Conservation (phyloP, 1,284 basidiomycete species). For the Pseudozyma sp. region DNA sequence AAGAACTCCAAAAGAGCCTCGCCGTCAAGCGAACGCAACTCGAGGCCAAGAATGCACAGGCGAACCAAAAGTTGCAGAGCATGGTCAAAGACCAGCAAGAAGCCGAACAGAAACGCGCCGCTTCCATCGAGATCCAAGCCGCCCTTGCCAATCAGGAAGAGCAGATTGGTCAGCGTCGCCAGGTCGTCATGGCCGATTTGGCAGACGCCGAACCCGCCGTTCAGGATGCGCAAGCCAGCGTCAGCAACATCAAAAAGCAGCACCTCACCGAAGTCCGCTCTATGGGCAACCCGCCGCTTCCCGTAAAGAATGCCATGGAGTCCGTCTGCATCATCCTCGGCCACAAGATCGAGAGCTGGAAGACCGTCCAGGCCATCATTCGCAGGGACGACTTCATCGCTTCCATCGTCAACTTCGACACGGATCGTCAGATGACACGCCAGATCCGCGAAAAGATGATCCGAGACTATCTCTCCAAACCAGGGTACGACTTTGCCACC, state of each 20-base stretch:
- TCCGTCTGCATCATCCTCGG: slow-evolving; percentile 98
- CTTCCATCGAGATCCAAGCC: slow-evolving; percentile 94
- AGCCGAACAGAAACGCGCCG: slow-evolving; percentile 96
- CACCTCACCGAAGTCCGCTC: slow-evolving; percentile 97
- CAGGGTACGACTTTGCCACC: slow-evolving; percentile 93
- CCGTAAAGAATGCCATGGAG: slow-evolving; percentile 98
- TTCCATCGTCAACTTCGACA: slow-evolving; percentile 97
- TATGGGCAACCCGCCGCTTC: slow-evolving; percentile 98
- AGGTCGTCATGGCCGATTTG: slow-evolving; percentile 92
- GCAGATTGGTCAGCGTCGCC: slow-evolving; percentile 85
- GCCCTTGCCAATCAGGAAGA: slow-evolving; percentile 91
- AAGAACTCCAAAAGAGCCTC: slow-evolving; percentile 89
- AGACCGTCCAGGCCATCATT: slow-evolving; percentile 94
- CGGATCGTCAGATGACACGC: slow-evolving; percentile 88
- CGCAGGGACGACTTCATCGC: slow-evolving; percentile 97
- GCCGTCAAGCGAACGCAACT: slow-evolving; percentile 93
- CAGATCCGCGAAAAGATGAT: slow-evolving; percentile 90
- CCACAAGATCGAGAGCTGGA: slow-evolving; percentile 96
- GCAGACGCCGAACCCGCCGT: slow-evolving; percentile 98
- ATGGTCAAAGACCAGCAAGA: slow-evolving; percentile 99
- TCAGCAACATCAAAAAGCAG: slow-evolving; percentile 96
- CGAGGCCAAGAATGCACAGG: slow-evolving; percentile 90
- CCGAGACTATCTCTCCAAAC: slow-evolving; percentile 88
- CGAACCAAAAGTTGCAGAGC: slow-evolving; percentile 94
- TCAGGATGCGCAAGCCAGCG: slow-evolving; percentile 90